Percentiles rank a stretch among this genome's conserved stretches.
Conservation (phyloP, 148 eudicot genomes). For the Rhododendron henanense region DNA sequence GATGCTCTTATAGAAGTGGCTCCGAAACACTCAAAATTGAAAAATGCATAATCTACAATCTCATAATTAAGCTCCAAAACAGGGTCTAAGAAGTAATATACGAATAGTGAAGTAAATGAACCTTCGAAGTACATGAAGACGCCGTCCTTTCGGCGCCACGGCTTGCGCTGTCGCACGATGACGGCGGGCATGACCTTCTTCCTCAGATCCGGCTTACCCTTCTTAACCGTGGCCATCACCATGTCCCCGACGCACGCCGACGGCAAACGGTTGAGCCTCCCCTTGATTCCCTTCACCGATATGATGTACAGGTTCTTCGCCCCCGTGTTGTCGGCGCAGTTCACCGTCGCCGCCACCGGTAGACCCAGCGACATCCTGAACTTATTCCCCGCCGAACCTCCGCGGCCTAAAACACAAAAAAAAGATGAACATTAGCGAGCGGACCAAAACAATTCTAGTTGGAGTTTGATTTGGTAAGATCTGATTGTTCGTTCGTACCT, state of each 20-base stretch:
- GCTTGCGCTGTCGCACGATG: constrained; percentile 2
- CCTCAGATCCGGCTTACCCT: not conserved
- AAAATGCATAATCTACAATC: not conserved
- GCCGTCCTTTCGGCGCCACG: constrained; percentile 9
- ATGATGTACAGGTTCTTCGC: not conserved
- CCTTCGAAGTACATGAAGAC: constrained; percentile 11
- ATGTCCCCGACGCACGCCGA: constrained; percentile 25
- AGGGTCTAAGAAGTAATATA: not conserved
- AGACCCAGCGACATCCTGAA: constrained; percentile 78
- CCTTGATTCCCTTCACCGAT: not conserved
- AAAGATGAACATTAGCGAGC: not conserved
- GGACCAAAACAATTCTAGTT: not conserved
- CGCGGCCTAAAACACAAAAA: constrained; percentile 37
- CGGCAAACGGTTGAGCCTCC: constrained; percentile 59
- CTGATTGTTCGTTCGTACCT: not conserved
- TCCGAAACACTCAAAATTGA: not conserved
- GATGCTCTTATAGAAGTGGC: not conserved
- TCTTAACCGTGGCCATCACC: constrained; percentile 3
- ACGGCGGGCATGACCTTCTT: constrained; percentile 10
- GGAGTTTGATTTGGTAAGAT: not conserved
- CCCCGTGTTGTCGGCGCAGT: constrained; percentile 5
- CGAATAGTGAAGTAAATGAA: not conserved
- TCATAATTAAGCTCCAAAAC: not conserved
- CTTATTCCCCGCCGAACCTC: constrained; percentile 77
- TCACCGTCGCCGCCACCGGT: constrained; percentile 62